These are phyloP conservation scores for Gossypium herbaceum DNA, from an alignment of 345 rosid species.

Conservation along the genomic window DNA sequence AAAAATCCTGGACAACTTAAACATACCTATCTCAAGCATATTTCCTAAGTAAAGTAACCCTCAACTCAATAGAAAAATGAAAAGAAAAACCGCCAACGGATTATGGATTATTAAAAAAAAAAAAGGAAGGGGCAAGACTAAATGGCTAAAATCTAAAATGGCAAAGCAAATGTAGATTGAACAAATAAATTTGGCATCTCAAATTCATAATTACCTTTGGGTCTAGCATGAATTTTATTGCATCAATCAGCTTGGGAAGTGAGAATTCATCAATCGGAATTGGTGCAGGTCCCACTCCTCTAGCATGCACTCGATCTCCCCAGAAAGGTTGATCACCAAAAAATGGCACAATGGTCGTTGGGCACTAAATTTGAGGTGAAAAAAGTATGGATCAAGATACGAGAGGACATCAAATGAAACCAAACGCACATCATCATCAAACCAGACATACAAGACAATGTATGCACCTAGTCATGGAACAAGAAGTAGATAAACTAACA, in stretches of 20 bases:
- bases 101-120: background rate
- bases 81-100: background rate
- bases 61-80: background rate
- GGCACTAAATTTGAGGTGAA: constrained; percentile 55
- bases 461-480: background rate
- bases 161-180: background rate
- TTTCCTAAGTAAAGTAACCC: background rate
- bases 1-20: background rate
- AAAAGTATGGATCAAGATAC: background rate
- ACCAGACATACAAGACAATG: background rate
- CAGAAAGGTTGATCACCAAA: constrained; percentile 98
- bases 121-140: background rate
- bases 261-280: constrained; percentile 89
- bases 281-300: constrained; percentile 91
- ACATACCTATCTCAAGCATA: background rate
- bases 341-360: constrained; percentile 91
- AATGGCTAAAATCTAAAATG: background rate
- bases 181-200: background rate
- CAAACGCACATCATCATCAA: background rate
- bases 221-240: constrained; percentile 65
- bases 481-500: constrained; percentile 4
- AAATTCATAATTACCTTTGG: constrained; percentile 41
- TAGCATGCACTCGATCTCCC: constrained; percentile 88
- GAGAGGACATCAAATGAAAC: background rate
- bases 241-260: constrained; percentile 66